Base-by-base conservation (phyloP, 345 rosid genomes). In the Trapa incisa region DNA sequence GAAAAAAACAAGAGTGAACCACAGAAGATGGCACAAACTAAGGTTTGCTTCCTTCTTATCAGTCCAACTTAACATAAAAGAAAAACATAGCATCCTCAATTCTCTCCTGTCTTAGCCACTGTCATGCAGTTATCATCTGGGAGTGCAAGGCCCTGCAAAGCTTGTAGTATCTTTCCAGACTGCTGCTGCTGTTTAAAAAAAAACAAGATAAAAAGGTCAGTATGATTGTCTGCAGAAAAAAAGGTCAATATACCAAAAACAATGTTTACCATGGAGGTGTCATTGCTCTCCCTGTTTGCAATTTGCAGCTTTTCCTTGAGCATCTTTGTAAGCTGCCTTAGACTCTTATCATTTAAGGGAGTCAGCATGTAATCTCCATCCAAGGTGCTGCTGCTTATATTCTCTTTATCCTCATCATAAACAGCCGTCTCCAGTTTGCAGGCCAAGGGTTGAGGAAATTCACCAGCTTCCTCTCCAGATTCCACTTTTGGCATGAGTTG, bases 291-390 rank as follows among this genome's bases (percentile, higher is more conserved):
- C 6, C 38, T 67, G n/a, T 64, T 57, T 10, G 67, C 15, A 6
- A 47, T 33, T 47, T 2, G 54, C 4, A 65, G 48, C 67, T 67
- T 72, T 67, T 72, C 67, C 61, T 67, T 72, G 33, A 66, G 50
- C 70, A 72, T 60, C 63, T 67, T 72, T 6, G 13, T 66, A 67
- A 72, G 50, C 70, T 72, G 66, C 61, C 70, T 38, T 38, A 67
- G 70, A 67, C 75, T 72, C 70, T 58, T 72, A 6, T 61, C 67
- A 3, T 66, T 33, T 64, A 72, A 50, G 16, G 58, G 42, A 32
- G 11, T 37, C 54, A 22, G 29, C 29, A 22, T 22, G 29, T 0
- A 22, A 42, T 58, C 66, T 33, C 39, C 67, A 50, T 17, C 45
- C 47, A 63, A 29, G 47, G 3, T 50, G 12, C 62, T 52, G 61